Percentiles rank a stretch among this genome's conserved stretches.
These are phyloP conservation scores for Syncephalis plumigaleata DNA, from an alignment of 371 early-diverging fungal genomes.

Conservation along the genomic window DNA sequence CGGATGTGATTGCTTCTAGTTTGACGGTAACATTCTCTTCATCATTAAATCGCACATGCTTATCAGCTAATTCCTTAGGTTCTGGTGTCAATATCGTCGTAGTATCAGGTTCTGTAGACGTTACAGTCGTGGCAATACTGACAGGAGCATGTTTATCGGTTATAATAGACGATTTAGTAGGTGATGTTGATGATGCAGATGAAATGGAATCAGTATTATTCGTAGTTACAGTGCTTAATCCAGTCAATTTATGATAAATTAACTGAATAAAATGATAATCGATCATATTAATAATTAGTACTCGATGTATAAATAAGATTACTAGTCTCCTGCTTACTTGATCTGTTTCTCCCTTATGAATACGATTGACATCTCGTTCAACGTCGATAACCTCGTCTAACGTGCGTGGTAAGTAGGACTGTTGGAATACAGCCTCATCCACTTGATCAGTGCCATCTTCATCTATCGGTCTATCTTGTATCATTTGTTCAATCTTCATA, in stretches of 20 bases:
- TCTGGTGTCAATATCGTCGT: background rate
- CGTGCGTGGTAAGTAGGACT: conserved; percentile 83
- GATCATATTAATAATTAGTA: background rate
- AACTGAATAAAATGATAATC: conserved; percentile 10
- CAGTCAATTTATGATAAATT: conserved; percentile 16
- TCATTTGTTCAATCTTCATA: background rate
- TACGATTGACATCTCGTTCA: conserved; percentile 62
- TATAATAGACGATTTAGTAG: too few relatives aligned
- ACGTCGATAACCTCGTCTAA: conserved; percentile 82
- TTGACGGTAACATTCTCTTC: too few relatives aligned
- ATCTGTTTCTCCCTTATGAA: conserved; percentile 51
- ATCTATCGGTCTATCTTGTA: conserved; percentile 4
- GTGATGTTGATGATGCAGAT: too few relatives aligned
- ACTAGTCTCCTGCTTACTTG: conserved; percentile 21
- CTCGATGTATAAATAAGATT: background rate
- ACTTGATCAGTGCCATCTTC: conserved; percentile 17
- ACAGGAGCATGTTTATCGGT: too few relatives aligned
- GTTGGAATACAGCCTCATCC: conserved; percentile 84
- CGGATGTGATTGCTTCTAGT: conserved; percentile 6
- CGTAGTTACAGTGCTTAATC: conserved; percentile 4
- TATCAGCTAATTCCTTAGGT: too few relatives aligned
- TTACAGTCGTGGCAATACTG: too few relatives aligned
- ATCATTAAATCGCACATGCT: too few relatives aligned
- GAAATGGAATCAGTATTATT: too few relatives aligned
- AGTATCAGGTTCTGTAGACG: background rate